Percentiles rank a stretch among this genome's conserved stretches.
phyloP scores from a whole-genome alignment of 176 grass and related monocot species.

The Eremochloa ophiuroides region DNA sequence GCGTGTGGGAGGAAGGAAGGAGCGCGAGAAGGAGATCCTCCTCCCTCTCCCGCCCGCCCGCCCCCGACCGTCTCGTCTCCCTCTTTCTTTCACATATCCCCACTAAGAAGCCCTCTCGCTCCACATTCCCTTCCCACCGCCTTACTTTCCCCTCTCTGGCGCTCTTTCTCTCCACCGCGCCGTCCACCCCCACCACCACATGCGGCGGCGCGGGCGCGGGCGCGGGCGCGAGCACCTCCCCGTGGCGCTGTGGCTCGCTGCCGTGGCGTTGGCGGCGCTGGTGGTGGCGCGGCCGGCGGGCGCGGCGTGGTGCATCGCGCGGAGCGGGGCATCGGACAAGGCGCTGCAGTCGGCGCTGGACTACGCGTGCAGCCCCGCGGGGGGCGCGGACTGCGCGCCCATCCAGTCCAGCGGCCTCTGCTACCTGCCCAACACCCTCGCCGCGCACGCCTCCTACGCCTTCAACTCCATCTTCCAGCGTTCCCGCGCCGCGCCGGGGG shows the following conservation, averaged over 20 bases:
- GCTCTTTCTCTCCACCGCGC: neutral
- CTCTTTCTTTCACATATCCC: neutral
- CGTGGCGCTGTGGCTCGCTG: neutral
- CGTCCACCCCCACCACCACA: neutral
- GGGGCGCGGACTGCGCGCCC: constrained; percentile 62
- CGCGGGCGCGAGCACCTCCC: neutral
- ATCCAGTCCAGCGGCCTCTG: constrained; percentile 57
- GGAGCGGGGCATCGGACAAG: constrained; percentile 27
- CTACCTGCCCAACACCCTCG: constrained; percentile 74
- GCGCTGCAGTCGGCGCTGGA: constrained; percentile 50
- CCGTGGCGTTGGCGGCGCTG: neutral
- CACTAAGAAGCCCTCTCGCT: neutral
- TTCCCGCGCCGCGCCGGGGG: constrained; percentile 45
- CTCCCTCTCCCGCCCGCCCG: neutral
- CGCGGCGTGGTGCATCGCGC: constrained; percentile 64
- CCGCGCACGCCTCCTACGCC: constrained; percentile 85
- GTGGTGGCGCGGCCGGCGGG: neutral
- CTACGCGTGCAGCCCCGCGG: constrained; percentile 66
- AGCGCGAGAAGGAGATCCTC: constrained; percentile 19
- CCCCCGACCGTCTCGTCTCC: neutral
- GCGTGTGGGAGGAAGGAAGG: neutral
- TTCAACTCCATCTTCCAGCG: constrained; percentile 80
- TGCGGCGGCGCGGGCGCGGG: constrained; percentile 11
- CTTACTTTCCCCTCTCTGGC: constrained; percentile 18
- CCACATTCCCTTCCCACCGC: constrained; percentile 35